Base-by-base conservation (phyloP, 139 green algal genomes). In the Auxenochlorella pyrenoidosa region DNA sequence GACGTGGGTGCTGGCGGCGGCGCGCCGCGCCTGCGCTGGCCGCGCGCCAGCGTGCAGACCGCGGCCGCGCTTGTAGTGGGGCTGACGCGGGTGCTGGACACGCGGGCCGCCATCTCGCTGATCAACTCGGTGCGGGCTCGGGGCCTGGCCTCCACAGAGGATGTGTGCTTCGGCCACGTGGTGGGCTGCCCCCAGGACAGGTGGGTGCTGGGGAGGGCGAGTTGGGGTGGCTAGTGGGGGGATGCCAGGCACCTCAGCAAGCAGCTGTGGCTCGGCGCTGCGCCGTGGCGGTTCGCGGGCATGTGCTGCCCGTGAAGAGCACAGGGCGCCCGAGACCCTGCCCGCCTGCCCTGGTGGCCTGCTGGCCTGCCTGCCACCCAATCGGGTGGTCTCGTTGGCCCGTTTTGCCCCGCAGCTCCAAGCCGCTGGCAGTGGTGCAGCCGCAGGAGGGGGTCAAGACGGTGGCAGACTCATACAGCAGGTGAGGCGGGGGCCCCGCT, bases 371-470 rank as follows among this genome's bases (percentile, higher is more conserved):
- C n/a, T 44, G 47, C 78, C 51, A 32, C 63, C 32, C 0, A 18
- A 18, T 65, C 79, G n/a, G n/a, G n/a, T n/a, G n/a, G n/a, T n/a
- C n/a, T n/a, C n/a, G n/a, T n/a, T n/a, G n/a, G n/a, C n/a, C n/a
- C n/a, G n/a, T n/a, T n/a, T n/a, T n/a, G 93, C 92, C 26, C 38
- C 16, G 93, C 92, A 24, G 63, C 34, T 75, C n/a, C 38, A 90
- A 91, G 19, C 94, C 96, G 30, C 92, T 98, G 54, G 90, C 95
- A 32, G 94, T 98, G 19, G 94, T 97, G 75, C 95, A 98, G 90
- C 96, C 96, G 24, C 95, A 97, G 79, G 95, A 98, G 89, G 96
- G 96, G 41, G 78, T 78, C 68, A 97, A 96, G 90, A 84, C 93
- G n/a, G 94, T 96, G 30, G 90, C 92, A 3, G 93, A 96, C 84